Conservation (phyloP, 805 yeast genomes). For the Candida wancherniae region DNA sequence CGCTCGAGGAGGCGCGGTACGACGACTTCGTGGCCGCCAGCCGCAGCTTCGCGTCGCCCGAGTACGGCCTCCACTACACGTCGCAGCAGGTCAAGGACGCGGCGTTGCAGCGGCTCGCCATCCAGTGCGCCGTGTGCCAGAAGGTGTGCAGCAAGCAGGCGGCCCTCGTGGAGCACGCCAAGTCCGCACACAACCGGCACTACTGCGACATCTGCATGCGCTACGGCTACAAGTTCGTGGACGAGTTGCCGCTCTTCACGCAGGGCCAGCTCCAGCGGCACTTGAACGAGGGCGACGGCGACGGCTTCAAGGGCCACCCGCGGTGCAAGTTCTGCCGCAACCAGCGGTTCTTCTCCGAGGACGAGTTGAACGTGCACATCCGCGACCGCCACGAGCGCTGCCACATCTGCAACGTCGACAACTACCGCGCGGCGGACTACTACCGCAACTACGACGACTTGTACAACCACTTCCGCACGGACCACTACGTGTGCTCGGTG, state of each 20-base stretch:
- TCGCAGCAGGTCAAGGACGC: conserved; percentile 41
- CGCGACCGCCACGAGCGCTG: conserved; percentile 84
- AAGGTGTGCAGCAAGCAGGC: conserved; percentile 47
- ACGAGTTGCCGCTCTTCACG: conserved; percentile 61
- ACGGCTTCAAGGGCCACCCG: conserved; percentile 88
- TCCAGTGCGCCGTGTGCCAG: conserved; percentile 51
- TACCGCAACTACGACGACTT: conserved; percentile 73
- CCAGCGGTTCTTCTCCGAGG: conserved; percentile 77
- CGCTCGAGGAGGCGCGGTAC: conserved; percentile 27
- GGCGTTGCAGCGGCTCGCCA: conserved; percentile 49
- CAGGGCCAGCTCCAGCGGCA: conserved; percentile 64
- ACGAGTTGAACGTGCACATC: conserved; percentile 78
- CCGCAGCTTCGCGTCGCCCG: conserved; percentile 35
- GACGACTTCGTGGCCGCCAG: conserved; percentile 30
- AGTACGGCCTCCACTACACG: conserved; percentile 58
- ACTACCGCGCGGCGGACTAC: conserved; percentile 56
- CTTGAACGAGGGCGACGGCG: conserved; percentile 62
- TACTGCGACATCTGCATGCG: conserved; percentile 74
- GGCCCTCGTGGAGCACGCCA: conserved; percentile 60
- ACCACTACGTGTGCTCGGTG: conserved; percentile 75
- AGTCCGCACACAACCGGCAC: conserved; percentile 53
- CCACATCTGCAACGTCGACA: conserved; percentile 74
- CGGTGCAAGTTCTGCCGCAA: conserved; percentile 75
- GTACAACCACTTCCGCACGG: conserved; percentile 65
- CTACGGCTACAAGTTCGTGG: conserved; percentile 72